These are phyloP conservation scores for Boechera retrofracta DNA, from an alignment of 345 rosid species.

Conservation along the genomic window DNA sequence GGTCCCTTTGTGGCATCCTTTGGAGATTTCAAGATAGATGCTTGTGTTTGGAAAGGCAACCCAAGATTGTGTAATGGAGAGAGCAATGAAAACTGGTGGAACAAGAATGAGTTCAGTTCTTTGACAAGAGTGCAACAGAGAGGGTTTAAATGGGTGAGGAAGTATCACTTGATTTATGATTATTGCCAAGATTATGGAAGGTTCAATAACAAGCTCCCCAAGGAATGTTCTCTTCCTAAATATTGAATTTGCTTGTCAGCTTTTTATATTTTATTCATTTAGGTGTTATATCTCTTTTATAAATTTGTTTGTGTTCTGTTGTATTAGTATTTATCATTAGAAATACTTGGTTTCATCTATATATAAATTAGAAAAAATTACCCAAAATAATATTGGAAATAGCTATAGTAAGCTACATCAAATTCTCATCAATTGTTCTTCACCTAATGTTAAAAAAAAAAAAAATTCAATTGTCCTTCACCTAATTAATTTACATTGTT, in stretches of 20 bases:
- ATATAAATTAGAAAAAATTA: not conserved
- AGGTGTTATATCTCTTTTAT: not conserved
- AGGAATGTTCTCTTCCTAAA: conserved; percentile 78
- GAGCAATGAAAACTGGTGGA: conserved; percentile 77
- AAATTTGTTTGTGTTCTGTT: not conserved
- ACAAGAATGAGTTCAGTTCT: conserved; percentile 51
- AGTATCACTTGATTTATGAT: conserved; percentile 75
- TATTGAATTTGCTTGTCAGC: conserved; percentile 42
- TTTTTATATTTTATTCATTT: not conserved
- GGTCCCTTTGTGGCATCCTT: conserved; percentile 78
- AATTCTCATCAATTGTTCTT: no score
- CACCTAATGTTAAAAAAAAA: no score
- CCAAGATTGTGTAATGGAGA: conserved; percentile 63
- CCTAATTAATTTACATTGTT: no score
- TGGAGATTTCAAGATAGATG: conserved; percentile 66
- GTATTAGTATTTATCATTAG: not conserved
- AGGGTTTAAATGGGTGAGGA: conserved; percentile 86
- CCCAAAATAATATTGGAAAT: not conserved
- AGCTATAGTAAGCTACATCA: not conserved
- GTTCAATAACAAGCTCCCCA: conserved; percentile 70
- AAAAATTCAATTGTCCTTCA: not conserved
- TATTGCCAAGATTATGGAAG: conserved; percentile 74
- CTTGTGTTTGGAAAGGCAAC: conserved; percentile 73
- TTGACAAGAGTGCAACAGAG: conserved; percentile 62
- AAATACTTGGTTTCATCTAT: not conserved